Evolutionary conservation across 257 asterid species (phyloP).

Genomic region (Primulina huaijiensis): DNA sequence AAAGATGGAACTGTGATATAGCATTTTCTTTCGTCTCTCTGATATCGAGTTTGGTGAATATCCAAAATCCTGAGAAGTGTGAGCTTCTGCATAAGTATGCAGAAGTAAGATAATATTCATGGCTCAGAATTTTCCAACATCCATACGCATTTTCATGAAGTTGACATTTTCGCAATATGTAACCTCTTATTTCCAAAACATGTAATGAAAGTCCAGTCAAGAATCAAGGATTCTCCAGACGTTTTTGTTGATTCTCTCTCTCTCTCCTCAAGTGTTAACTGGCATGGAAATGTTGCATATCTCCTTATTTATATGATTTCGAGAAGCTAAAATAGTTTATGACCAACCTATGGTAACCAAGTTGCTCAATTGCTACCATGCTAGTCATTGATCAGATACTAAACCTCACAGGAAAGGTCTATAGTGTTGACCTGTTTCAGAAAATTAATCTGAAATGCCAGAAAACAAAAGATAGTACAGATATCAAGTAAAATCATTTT

Average conservation of each 20-base stretch:
- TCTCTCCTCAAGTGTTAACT: neutral
- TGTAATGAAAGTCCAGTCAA: neutral
- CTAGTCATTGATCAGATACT: neutral
- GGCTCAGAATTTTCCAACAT: slow-evolving; percentile 24
- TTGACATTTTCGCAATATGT: neutral
- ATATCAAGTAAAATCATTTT: neutral
- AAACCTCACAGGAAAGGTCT: neutral
- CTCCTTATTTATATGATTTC: neutral
- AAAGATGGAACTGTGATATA: slow-evolving; percentile 81
- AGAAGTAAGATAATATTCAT: slow-evolving; percentile 7
- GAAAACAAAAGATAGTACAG: too few relatives aligned
- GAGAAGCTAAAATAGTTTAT: neutral
- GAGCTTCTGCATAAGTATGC: slow-evolving; percentile 20
- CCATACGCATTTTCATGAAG: neutral
- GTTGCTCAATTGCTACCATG: neutral
- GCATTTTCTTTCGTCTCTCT: slow-evolving; percentile 20
- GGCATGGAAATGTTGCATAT: neutral
- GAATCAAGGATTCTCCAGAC: neutral
- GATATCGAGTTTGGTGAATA: slow-evolving; percentile 22
- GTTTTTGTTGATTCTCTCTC: neutral
- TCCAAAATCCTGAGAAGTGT: slow-evolving; percentile 20
- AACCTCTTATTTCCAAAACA: neutral
- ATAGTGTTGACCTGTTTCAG: too few relatives aligned
- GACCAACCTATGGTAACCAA: neutral
- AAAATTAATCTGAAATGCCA: too few relatives aligned